These are phyloP conservation scores for Graphiopsis chlorocephala DNA, from an alignment of 2,329 filamentous ascomycete genomes.

Conservation along the genomic window DNA sequence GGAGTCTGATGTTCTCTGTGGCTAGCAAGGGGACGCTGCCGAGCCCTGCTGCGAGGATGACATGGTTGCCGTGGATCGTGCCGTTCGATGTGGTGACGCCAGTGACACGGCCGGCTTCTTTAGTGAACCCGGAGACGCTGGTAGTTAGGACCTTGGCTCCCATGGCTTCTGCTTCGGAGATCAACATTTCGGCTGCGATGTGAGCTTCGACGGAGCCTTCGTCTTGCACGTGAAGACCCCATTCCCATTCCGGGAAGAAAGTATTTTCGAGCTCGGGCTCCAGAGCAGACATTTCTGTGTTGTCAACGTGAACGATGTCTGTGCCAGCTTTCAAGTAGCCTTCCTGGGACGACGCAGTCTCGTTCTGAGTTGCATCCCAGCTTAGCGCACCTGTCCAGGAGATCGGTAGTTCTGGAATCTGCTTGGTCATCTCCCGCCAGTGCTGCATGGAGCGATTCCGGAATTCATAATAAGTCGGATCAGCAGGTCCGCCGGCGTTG, in stretches of 20 bases:
- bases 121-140: background rate
- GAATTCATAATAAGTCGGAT: constrained; percentile 7
- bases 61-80: background rate
- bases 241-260: constrained; percentile 3
- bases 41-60: constrained; percentile 4
- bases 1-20: background rate
- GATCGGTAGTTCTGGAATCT: background rate
- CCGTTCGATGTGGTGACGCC: background rate
- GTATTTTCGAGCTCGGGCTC: background rate
- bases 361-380: background rate
- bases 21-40: constrained; percentile 4
- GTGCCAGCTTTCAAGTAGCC: background rate
- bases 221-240: background rate
- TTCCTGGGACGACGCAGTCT: background rate
- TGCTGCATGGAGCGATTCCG: constrained; percentile 11
- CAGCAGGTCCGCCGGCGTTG: background rate
- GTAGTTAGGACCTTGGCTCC: background rate
- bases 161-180: background rate
- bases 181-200: background rate
- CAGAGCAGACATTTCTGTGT: background rate
- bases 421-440: background rate
- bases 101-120: background rate
- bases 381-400: background rate
- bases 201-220: constrained; percentile 1
- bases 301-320: background rate